These are phyloP conservation scores for Apophysomyces ossiformis DNA, from an alignment of 371 early-diverging fungal genomes.

Conservation along the genomic window DNA sequence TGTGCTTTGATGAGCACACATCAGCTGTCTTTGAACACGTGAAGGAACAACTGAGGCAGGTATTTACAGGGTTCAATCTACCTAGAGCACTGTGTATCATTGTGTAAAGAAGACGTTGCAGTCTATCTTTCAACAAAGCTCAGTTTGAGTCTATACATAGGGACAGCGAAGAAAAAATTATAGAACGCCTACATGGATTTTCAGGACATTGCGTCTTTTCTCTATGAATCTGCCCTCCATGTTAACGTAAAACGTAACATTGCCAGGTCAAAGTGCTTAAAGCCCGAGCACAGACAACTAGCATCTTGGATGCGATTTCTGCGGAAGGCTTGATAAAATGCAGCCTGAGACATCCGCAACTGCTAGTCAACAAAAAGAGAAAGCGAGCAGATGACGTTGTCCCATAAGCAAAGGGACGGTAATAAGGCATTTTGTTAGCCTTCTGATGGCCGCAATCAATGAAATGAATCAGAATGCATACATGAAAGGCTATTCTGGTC, in stretches of 20 bases:
- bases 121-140: no score
- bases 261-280: not conserved
- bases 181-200: conserved; percentile 7
- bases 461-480: no score
- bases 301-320: no score
- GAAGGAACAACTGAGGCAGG: not conserved
- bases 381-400: no score
- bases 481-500: no score
- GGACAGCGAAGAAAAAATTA: not conserved
- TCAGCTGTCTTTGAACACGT: conserved; percentile 10
- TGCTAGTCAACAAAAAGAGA: no score
- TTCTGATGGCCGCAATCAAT: not conserved
- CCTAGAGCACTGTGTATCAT: not conserved
- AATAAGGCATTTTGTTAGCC: not conserved
- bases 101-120: not conserved
- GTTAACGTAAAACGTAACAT: conserved; percentile 3
- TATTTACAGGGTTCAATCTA: not conserved
- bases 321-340: no score
- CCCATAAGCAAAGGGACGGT: not conserved
- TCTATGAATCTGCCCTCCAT: conserved; percentile 10
- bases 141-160: no score
- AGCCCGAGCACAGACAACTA: no score
- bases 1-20: conserved; percentile 20
- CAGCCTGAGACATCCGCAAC: no score
- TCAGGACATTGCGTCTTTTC: conserved; percentile 17